These are phyloP conservation scores for Phialocephala sp. DNA, from an alignment of 2,329 filamentous ascomycete genomes.

Conservation along the genomic window DNA sequence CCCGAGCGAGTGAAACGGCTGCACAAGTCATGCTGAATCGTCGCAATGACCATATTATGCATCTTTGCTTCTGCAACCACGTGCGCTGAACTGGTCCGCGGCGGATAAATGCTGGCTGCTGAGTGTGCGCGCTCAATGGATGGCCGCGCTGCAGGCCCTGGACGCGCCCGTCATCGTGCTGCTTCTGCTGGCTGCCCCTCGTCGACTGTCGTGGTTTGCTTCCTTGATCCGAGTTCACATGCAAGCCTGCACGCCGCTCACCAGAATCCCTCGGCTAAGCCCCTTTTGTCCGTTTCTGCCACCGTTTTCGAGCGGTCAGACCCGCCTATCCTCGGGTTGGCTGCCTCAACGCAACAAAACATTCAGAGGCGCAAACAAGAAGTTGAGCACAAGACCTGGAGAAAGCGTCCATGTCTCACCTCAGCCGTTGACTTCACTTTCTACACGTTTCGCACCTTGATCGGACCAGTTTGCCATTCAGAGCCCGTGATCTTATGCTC, in stretches of 20 bases:
- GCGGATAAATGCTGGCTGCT: not conserved
- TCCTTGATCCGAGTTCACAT: slow-evolving; percentile 11
- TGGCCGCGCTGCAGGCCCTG: not conserved
- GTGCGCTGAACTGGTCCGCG: not conserved
- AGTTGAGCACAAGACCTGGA: slow-evolving; percentile 29
- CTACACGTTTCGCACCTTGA: not conserved
- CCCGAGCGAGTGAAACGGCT: not conserved
- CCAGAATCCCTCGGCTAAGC: slow-evolving; percentile 6
- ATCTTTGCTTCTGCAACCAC: not conserved
- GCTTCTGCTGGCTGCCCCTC: not conserved
- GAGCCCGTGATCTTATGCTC: slow-evolving; percentile 30
- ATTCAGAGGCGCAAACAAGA: slow-evolving; percentile 13
- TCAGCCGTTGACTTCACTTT: slow-evolving; percentile 14
- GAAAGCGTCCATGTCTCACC: slow-evolving; percentile 19
- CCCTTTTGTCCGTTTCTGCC: not conserved
- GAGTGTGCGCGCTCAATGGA: not conserved
- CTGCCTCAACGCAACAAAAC: slow-evolving; percentile 21
- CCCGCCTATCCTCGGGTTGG: slow-evolving; percentile 15
- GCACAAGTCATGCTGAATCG: slow-evolving; percentile 6
- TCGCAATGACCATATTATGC: not conserved
- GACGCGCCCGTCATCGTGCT: slow-evolving; percentile 12
- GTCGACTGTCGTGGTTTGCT: not conserved
- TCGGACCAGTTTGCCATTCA: not conserved
- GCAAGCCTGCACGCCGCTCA: not conserved
- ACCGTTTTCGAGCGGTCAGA: slow-evolving; percentile 16